Evolutionary conservation across 768 basidiomycete genomes (phyloP), one percentile per base, ranked within the genome.

Genomic region (Gautieria morchelliformis): DNA sequence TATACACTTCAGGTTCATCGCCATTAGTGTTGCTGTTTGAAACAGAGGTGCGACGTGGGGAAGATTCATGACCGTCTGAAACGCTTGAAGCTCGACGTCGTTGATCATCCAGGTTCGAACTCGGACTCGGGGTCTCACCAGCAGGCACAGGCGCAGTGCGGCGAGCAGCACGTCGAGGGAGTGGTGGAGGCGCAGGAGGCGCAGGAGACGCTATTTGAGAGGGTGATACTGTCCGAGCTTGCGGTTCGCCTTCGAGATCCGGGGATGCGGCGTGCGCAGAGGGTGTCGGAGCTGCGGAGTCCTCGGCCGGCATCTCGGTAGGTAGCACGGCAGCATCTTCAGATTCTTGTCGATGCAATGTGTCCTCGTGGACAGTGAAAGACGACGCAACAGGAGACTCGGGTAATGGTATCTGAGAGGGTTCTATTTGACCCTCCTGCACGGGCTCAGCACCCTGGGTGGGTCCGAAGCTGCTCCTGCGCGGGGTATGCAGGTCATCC

Each of bases 1-100:
- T 75, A 59, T 79, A 88, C 30, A 72, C 70, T 15, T 73, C 74
- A 9, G 62, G 62, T 48, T 76, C 74, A 19, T 48, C 56, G 46
- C 42, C 45, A 30, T 52, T 10, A 12, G 19, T 10, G 50, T 39
- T 39, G 37, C 48, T 4, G 14, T 14, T 44, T 44, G 42, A 22
- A 19, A 22, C 20, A 2, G 48, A 24, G 15, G 8, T 33, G 48
- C 45, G 45, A n/a, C n/a, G 45, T 10, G 48, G 27, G 48, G 17
- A 17, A 49, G 27, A 15, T 8, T 17, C 17, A 24, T 27, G 48
- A 6, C 24, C 10, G 48, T 33, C 12, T 4, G 27, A 12, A 27
- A 49, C 1, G 8, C 17, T 49, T 3, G 27, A 49, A 4, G n/a
- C 14, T 10, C 22, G 22, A 24, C 22, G 48, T 12, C 17, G 42